Percentiles rank a stretch among this genome's conserved stretches.
These are phyloP conservation scores for Sporothrix phasma DNA, from an alignment of 2,329 filamentous ascomycete genomes.

Conservation along the genomic window DNA sequence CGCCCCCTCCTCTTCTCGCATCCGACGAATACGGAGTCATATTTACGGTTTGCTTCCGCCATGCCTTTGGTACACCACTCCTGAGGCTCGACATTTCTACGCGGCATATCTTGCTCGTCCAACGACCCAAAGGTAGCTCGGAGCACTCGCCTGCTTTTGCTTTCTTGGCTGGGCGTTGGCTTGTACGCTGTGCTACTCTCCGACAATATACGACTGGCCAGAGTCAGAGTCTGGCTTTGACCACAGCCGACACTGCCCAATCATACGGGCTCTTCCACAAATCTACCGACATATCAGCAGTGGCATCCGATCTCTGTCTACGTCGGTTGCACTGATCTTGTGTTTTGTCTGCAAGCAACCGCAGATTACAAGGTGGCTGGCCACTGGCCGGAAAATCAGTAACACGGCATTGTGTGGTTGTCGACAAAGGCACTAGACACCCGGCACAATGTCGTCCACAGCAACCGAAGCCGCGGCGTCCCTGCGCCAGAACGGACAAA, in stretches of 20 bases:
- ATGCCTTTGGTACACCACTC: slow-evolving; percentile 9
- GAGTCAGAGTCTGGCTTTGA: too few relatives aligned
- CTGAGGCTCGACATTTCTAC: slow-evolving; percentile 7
- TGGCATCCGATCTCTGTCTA: not conserved
- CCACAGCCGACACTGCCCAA: not conserved
- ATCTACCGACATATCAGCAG: not conserved
- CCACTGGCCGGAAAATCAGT: not conserved
- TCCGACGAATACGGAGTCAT: not conserved
- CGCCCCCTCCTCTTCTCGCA: not conserved
- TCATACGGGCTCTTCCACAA: not conserved
- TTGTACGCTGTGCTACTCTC: not conserved
- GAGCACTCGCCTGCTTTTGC: not conserved
- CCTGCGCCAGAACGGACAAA: slow-evolving; percentile 18
- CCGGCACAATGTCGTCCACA: slow-evolving; percentile 20
- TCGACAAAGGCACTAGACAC: not conserved
- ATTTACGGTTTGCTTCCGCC: not conserved
- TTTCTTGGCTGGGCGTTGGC: not conserved
- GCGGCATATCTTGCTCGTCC: not conserved
- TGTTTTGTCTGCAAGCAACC: not conserved
- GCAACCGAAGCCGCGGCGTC: slow-evolving; percentile 17
- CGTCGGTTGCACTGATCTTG: not conserved
- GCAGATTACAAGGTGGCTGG: not conserved
- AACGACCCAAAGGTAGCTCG: not conserved
- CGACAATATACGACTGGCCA: not conserved
- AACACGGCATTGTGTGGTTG: slow-evolving; percentile 3